A percentile compares a stretch with the other conserved stretches of the same genome.
phyloP scores from a whole-genome alignment of 2,329 filamentous ascomycete species.

The Tolypocladium pustulatum region DNA sequence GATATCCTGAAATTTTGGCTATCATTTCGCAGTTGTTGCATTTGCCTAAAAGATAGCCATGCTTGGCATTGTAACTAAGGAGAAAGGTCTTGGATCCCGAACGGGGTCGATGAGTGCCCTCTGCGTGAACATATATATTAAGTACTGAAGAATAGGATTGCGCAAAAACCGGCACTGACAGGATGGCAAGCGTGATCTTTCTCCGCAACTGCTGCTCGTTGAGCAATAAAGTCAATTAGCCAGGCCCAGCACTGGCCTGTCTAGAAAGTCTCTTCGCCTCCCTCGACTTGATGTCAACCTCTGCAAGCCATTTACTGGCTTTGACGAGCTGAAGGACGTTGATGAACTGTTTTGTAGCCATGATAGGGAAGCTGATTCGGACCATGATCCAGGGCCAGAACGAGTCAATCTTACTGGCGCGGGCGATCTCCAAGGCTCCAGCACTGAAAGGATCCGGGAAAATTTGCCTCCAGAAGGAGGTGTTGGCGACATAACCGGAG shows the following conservation, averaged over 20 bases:
- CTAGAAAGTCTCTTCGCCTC: slow-evolving; percentile 40
- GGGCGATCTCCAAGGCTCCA: slow-evolving; percentile 81
- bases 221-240: slow-evolving; percentile 7
- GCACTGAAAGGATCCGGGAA: slow-evolving; percentile 88
- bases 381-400: slow-evolving; percentile 60
- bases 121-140: too few relatives aligned
- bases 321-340: slow-evolving; percentile 92
- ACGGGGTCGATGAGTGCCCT: too few relatives aligned
- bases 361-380: slow-evolving; percentile 70
- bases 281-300: slow-evolving; percentile 69
- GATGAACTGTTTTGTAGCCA: slow-evolving; percentile 86
- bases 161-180: too few relatives aligned
- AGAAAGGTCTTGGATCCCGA: too few relatives aligned
- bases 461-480: slow-evolving; percentile 60
- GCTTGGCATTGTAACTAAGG: too few relatives aligned
- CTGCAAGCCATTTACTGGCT: slow-evolving; percentile 82
- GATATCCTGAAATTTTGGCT: background rate
- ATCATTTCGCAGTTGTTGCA: too few relatives aligned
- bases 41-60: too few relatives aligned
- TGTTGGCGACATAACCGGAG: slow-evolving; percentile 59
- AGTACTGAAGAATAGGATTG: too few relatives aligned
- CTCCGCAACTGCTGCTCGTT: too few relatives aligned
- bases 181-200: too few relatives aligned
- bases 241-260: slow-evolving; percentile 26
- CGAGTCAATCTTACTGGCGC: slow-evolving; percentile 86